A percentile compares a stretch with the other conserved stretches of the same genome.
Conservation (phyloP, 2,329 filamentous ascomycete genomes). For the Amphichorda felina region DNA sequence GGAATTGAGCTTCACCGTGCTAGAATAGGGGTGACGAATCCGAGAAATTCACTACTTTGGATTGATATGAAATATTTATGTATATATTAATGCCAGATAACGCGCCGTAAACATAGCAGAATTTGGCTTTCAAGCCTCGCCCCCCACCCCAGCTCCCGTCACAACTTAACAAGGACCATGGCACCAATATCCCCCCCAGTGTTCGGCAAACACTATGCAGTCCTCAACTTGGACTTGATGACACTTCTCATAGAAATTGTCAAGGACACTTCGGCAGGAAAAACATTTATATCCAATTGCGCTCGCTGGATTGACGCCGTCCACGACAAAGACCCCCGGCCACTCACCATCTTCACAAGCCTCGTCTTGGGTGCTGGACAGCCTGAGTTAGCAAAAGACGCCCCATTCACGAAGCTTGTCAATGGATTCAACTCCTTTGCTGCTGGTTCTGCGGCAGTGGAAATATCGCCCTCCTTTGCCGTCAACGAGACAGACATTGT, state of each 20-base stretch:
- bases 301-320: conserved; percentile 24
- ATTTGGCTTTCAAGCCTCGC: too few relatives aligned
- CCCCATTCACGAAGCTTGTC: conserved; percentile 17
- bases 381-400: conserved; percentile 18
- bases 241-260: conserved; percentile 20
- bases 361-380: conserved; percentile 20
- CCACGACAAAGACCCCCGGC: conserved; percentile 17
- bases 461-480: conserved; percentile 19
- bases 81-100: too few relatives aligned
- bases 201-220: too few relatives aligned
- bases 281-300: conserved; percentile 18
- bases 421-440: conserved; percentile 13
- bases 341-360: conserved; percentile 24
- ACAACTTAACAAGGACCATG: too few relatives aligned
- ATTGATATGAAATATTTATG: too few relatives aligned
- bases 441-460: conserved; percentile 11
- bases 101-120: too few relatives aligned
- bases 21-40: too few relatives aligned
- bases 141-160: too few relatives aligned
- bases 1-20: too few relatives aligned
- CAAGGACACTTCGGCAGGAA: conserved; percentile 17
- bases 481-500: conserved; percentile 20
- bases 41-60: too few relatives aligned
- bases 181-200: too few relatives aligned
- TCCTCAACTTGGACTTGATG: conserved; percentile 25